Base-by-base conservation (phyloP, 768 basidiomycete species). In the Galerina marginata region DNA sequence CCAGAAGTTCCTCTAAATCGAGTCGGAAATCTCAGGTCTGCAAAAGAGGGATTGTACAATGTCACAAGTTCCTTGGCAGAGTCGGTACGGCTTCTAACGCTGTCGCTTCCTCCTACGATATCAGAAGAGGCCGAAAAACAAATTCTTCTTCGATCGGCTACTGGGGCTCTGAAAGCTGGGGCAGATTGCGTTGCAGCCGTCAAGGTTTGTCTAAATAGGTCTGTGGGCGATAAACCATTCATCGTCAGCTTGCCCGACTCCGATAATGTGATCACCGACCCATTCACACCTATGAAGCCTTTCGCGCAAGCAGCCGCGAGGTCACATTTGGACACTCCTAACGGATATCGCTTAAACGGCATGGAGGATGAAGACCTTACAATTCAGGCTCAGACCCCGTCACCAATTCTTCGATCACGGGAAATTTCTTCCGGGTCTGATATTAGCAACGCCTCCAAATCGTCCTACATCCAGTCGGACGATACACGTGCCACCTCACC, bases 141-240 rank as follows among this genome's bases (percentile, higher is more conserved):
- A 55, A 78, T 81, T 1, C 75, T 97, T 54, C 81, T 98, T 63
- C 85, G 89, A 56, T 89, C 89, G n/a, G 94, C 96, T 9, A 97
- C 96, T 4, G 86, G 84, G 48, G 92, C 95, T 5, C 79, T 96
- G 59, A 91, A 93, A 70, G 88, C 92, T 26, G 94, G 93, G 29
- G 88, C 90, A 10, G 95, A 97, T 62, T 96, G 95, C 72, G 89
- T 94, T 43, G 83, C 88, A 7, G 86, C 92, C 25, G 92, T 96
- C 65, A 93, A 91, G 75, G 83, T 89, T 61, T 95, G 93, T 69
- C 74, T 96, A 56, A 86, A 82, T 70, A 83, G 88, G 52, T 79
- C 88, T 20, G 74, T 81, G 11, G 82, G 83, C 43, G 88, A 89
- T 67, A 80, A 81, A 40, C 83, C 87, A 9, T 88, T 91, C 69